phyloP scores from a whole-genome alignment of 192 early-diverging fungal species.

The Dissophora ornata region DNA sequence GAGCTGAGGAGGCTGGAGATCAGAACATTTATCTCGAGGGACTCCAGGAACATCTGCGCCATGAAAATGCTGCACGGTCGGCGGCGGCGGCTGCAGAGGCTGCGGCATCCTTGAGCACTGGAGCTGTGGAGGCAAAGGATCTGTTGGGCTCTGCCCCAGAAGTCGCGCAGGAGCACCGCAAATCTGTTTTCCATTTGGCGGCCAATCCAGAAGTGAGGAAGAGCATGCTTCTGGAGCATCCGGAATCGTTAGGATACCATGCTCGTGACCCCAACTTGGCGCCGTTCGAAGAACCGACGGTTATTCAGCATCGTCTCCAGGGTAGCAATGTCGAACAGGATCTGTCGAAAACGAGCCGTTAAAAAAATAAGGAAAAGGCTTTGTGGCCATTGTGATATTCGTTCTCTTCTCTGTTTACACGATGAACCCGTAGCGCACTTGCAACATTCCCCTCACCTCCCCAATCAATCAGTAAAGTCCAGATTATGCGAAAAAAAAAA shows the following conservation, averaged over 20 bases:
- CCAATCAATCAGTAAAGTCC: no score
- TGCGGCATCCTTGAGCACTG: background rate
- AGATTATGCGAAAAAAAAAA: no score
- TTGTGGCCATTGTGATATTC: no score
- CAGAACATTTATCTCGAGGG: conserved; percentile 37
- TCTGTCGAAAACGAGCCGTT: conserved; percentile 24
- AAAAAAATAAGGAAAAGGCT: no score
- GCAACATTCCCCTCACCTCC: no score
- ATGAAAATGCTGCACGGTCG: background rate
- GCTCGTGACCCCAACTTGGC: conserved; percentile 13
- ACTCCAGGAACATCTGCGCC: conserved; percentile 4
- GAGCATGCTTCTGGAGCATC: conserved; percentile 32
- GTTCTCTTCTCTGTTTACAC: no score
- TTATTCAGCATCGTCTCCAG: conserved; percentile 4
- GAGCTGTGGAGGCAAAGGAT: background rate
- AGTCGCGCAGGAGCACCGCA: conserved; percentile 20
- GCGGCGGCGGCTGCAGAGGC: conserved; percentile 9
- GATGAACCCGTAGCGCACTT: no score
- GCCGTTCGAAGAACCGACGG: conserved; percentile 15
- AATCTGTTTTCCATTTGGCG: conserved; percentile 35
- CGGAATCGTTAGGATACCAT: conserved; percentile 40
- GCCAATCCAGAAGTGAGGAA: conserved; percentile 41
- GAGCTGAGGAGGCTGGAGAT: conserved; percentile 42
- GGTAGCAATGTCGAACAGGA: background rate
- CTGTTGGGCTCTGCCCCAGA: conserved; percentile 16